These are phyloP conservation scores for Cyclanthera cordifolia DNA, from an alignment of 306 rosid genomes.

Conservation along the genomic window DNA sequence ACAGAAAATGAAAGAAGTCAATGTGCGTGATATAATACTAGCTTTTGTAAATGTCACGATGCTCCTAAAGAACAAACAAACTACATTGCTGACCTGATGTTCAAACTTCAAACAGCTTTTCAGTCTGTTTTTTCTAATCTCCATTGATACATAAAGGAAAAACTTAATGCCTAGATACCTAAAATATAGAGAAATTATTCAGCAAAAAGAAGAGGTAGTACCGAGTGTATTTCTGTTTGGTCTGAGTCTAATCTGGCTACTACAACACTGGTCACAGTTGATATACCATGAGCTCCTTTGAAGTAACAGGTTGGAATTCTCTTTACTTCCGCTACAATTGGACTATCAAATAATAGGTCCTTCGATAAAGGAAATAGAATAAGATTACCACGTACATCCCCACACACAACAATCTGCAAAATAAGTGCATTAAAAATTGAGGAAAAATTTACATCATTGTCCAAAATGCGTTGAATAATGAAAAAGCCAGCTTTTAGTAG, in stretches of 20 bases:
- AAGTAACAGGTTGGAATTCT: conserved; percentile 45
- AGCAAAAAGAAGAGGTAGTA: conserved; percentile 20
- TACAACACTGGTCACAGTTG: conserved; percentile 64
- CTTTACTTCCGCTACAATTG: conserved; percentile 30
- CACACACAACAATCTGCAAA: conserved; percentile 72
- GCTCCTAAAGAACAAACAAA: neutral
- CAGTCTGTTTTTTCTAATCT: neutral
- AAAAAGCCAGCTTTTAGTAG: neutral
- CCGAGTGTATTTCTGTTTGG: conserved; percentile 66
- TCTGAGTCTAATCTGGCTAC: conserved; percentile 27
- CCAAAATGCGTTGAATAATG: neutral
- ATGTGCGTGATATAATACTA: neutral
- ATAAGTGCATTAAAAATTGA: neutral
- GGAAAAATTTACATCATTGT: neutral
- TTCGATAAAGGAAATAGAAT: conserved; percentile 57
- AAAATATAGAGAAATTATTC: conserved; percentile 4
- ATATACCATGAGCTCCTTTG: conserved; percentile 94
- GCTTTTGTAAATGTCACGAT: neutral
- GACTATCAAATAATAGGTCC: conserved; percentile 26
- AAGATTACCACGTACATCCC: conserved; percentile 90
- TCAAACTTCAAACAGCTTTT: neutral
- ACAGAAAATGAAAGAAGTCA: neutral
- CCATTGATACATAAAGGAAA: neutral
- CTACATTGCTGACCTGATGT: neutral
- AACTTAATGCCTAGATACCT: conserved; percentile 5